Evolutionary conservation across 768 basidiomycete genomes (phyloP), one percentile per base, ranked within the genome.

Genomic region (Ramaria sp.): DNA sequence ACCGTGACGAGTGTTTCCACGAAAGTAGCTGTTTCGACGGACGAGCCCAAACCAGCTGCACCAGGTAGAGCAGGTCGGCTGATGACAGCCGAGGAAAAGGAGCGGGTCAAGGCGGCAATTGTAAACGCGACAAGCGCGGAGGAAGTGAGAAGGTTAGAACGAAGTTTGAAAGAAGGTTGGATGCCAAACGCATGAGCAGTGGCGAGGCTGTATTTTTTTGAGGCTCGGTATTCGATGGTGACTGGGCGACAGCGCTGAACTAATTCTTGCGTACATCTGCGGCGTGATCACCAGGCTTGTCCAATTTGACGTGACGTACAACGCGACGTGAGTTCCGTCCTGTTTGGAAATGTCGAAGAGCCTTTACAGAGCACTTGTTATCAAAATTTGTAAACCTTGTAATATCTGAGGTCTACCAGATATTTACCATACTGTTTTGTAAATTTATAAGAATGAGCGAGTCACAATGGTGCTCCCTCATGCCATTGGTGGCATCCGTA

Each of bases 21-120:
- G n/a, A 88, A 85, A 61, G 62, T 70, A 27, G 67, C 74, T 32
- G 68, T 85, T 45, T 82, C 86, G 13, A 76, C 80, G 27, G 89
- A 91, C 65, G 90, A 90, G 67, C 87, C 89, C n/a, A 81, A 81
- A 64, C 70, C 75, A 36, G 73, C 73, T 25, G 69, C 73, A 18
- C 63, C 75, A 52, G 80, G 77, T 30, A 88, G 84, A 64, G 87
- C 88, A 1, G 92, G 91, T 15, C 78, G 91, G 49, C 69, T 95
- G 57, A 85, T 95, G 82, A 90, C 88, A 25, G 88, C 88, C 64
- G 90, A 93, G 66, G 91, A 95, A 62, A 87, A 84, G 63, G 87
- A 89, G 61, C 82, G 81, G 59, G 88, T 95, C 58, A 85, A 82
- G 66, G 80, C 82, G 30, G 91, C 91, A 16, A 93, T 95, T 60